These are phyloP conservation scores for Xylaria sp. DNA, from an alignment of 2,329 filamentous ascomycete species.

Conservation along the genomic window DNA sequence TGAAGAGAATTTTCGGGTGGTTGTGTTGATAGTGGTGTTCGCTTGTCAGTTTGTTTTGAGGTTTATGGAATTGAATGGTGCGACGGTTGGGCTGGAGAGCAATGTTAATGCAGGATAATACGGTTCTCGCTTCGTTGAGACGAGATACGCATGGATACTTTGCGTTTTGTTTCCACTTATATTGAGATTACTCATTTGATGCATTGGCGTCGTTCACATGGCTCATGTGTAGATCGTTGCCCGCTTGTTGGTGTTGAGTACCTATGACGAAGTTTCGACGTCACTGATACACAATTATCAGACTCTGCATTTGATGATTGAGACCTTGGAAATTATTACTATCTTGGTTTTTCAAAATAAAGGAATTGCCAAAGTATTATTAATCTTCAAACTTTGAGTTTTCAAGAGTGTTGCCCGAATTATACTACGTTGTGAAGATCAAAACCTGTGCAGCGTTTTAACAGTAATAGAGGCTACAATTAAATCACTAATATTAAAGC, in stretches of 20 bases:
- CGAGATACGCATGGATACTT: too few species aligned
- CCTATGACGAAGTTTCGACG: constrained; percentile 21
- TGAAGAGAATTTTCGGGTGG: neutral
- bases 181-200: too few species aligned
- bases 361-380: neutral
- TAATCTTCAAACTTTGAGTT: neutral
- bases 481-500: too few species aligned
- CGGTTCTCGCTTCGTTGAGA: too few species aligned
- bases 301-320: neutral
- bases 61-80: neutral
- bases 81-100: neutral
- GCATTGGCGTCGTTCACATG: too few species aligned
- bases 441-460: too few species aligned
- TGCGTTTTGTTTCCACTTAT: too few species aligned
- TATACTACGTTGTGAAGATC: neutral
- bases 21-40: neutral
- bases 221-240: constrained; percentile 5
- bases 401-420: neutral
- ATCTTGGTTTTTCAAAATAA: neutral
- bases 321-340: neutral
- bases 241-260: neutral
- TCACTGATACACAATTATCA: neutral
- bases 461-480: too few species aligned
- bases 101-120: too few species aligned
- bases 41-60: too few species aligned